Base-by-base conservation (phyloP, 2,329 filamentous ascomycete species). In the Trichoderma citrinoviride region DNA sequence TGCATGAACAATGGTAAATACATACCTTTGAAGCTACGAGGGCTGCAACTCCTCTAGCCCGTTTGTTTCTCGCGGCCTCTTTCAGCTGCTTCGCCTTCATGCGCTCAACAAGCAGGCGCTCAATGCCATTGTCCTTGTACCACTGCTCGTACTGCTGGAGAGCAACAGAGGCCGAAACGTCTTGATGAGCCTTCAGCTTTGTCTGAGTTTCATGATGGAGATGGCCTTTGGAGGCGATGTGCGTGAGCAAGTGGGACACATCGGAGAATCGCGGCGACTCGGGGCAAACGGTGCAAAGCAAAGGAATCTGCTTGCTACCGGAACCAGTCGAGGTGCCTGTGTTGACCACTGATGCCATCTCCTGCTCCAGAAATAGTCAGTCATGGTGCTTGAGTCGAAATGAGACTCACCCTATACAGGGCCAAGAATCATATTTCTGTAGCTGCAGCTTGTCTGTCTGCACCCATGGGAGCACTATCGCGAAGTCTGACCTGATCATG, bases 191-290 rank as follows among this genome's bases (percentile, higher is more conserved):
- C 65, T 85, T 86, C 69, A 97, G 86, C 71, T 92, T 89, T 60
- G 92, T 83, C 72, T 92, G 92, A 79, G 93, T 96, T 72, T 91
- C 88, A 74, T 92, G 86, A 66, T 92, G 88, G 40, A 97, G 81
- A 75, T 98, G 94, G n/a, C 90, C 90, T 75, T 97, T 97, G 68
- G 93, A 97, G 66, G 90, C 87, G 67, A 97, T 87, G 74, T 98
- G 94, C 14, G 94, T 98, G 73, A 98, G 85, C 43, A 97, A 82
- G 76, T 97, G 94, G 40, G 93, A 97, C 50, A 93, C 83, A 77
- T 98, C 94, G 64, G 92, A 96, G 78, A 97, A 97, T 33, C 79
- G 85, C 44, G 92, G 91, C 67, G 84, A 85, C 70, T 89, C 91
- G 41, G 90, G 89, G 75, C 94, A 98, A 70, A 97, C 89, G 72